Evolutionary conservation across 2,329 filamentous ascomycete species (phyloP).

Genomic region (Fusarium armeniacum): DNA sequence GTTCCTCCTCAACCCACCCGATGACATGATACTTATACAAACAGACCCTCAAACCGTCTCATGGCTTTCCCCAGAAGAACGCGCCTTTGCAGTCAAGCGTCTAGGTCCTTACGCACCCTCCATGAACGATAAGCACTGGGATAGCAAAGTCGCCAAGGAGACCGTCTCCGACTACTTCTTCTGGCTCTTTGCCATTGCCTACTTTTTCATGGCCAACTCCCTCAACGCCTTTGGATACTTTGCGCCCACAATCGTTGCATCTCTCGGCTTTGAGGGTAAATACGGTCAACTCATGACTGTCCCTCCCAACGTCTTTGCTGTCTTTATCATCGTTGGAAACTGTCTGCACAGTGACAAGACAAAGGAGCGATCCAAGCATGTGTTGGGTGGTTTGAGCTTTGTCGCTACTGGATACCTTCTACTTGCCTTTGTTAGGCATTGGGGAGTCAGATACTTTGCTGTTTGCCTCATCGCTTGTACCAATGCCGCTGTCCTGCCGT

Average conservation of each 20-base stretch:
- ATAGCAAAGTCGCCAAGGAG: slow-evolving; percentile 51
- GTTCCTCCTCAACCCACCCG: not conserved
- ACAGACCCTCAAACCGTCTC: slow-evolving; percentile 52
- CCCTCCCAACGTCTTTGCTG: slow-evolving; percentile 55
- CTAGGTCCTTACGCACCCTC: slow-evolving; percentile 54
- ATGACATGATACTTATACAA: not conserved
- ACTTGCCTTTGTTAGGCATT: slow-evolving; percentile 51
- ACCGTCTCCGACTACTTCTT: slow-evolving; percentile 54
- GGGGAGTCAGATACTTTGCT: slow-evolving; percentile 52
- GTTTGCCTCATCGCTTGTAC: slow-evolving; percentile 54
- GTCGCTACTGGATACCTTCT: slow-evolving; percentile 51
- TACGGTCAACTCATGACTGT: slow-evolving; percentile 56
- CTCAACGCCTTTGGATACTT: slow-evolving; percentile 56
- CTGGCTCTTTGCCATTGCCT: slow-evolving; percentile 53
- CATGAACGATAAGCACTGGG: slow-evolving; percentile 55
- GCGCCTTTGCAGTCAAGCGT: slow-evolving; percentile 54
- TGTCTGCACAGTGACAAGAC: slow-evolving; percentile 53
- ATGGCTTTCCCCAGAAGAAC: slow-evolving; percentile 54
- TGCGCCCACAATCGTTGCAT: slow-evolving; percentile 54
- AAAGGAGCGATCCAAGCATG: slow-evolving; percentile 52
- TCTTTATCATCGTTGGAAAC: slow-evolving; percentile 53
- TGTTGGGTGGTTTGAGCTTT: slow-evolving; percentile 50
- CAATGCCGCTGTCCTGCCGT: slow-evolving; percentile 53
- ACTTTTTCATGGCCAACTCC: slow-evolving; percentile 54
- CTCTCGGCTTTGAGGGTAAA: slow-evolving; percentile 53